These are phyloP conservation scores for Ganoderma sp. DNA, from an alignment of 1,284 basidiomycete species.

Conservation along the genomic window DNA sequence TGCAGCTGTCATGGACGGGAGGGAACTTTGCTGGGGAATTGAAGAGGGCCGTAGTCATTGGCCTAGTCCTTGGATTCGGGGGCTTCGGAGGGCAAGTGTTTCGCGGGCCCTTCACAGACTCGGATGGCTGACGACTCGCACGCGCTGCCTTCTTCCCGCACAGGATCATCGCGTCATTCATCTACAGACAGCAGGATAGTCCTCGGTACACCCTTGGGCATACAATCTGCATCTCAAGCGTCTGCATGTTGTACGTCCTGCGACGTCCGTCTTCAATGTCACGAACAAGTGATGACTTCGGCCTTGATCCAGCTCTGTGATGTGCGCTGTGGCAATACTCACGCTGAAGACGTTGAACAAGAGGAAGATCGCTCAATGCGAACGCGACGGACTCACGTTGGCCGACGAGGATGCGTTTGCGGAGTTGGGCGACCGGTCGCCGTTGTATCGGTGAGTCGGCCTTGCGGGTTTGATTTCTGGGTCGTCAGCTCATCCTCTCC, in stretches of 20 bases:
- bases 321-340: slow-evolving; percentile 20
- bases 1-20: slow-evolving; percentile 66
- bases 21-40: slow-evolving; percentile 75
- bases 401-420: slow-evolving; percentile 11
- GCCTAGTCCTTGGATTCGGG: slow-evolving; percentile 70
- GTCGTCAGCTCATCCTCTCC: too few species aligned
- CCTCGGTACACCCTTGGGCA: slow-evolving; percentile 28
- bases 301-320: slow-evolving; percentile 5
- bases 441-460: slow-evolving; percentile 22
- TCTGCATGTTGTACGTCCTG: slow-evolving; percentile 17
- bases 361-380: slow-evolving; percentile 21
- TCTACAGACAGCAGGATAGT: slow-evolving; percentile 28
- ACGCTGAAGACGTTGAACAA: slow-evolving; percentile 19
- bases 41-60: slow-evolving; percentile 68
- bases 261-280: neutral
- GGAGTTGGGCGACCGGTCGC: slow-evolving; percentile 27
- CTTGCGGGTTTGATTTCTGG: too few species aligned
- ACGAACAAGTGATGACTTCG: neutral
- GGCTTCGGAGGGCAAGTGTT: slow-evolving; percentile 54
- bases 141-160: neutral
- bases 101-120: neutral
- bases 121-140: neutral
- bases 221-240: slow-evolving; percentile 20
- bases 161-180: slow-evolving; percentile 30
- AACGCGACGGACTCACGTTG: slow-evolving; percentile 19